phyloP scores from a whole-genome alignment of 176 grass and related monocot genomes.

The Saccharum spontaneum region DNA sequence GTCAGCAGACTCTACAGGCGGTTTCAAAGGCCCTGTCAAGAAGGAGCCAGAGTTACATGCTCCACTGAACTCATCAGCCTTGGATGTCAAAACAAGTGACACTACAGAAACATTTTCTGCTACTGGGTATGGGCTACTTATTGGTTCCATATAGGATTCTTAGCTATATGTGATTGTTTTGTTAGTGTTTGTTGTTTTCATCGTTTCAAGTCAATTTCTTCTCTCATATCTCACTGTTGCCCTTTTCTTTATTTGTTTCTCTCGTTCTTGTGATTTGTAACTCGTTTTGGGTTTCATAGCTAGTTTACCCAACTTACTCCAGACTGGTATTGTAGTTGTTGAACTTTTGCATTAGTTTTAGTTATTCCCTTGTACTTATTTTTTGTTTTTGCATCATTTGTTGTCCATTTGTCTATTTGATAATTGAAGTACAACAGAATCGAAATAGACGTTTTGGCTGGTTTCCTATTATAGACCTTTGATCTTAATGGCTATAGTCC shows the following conservation, averaged over 20 bases:
- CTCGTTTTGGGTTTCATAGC: neutral
- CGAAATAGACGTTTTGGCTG: neutral
- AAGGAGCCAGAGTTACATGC: slow-evolving; percentile 48
- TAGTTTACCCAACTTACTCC: neutral
- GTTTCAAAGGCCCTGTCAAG: slow-evolving; percentile 45
- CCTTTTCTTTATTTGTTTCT: neutral
- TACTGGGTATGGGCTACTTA: slow-evolving; percentile 33
- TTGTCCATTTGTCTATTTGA: slow-evolving; percentile 15
- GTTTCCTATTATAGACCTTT: slow-evolving; percentile 3
- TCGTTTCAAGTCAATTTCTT: neutral
- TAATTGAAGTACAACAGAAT: neutral
- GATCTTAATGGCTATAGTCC: neutral
- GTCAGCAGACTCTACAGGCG: slow-evolving; percentile 18
- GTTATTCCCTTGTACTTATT: slow-evolving; percentile 4
- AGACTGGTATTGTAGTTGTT: neutral
- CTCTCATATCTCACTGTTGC: neutral
- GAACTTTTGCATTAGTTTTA: neutral
- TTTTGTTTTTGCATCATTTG: neutral
- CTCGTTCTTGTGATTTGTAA: neutral
- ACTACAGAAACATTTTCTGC: slow-evolving; percentile 34
- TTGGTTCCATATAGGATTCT: slow-evolving; percentile 2
- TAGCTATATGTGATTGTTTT: neutral
- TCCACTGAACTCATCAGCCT: slow-evolving; percentile 25
- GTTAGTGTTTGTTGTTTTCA: neutral
- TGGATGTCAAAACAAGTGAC: slow-evolving; percentile 38